Base-by-base conservation (phyloP, 495 filamentous ascomycete genomes). In the Bathelium albidoporum region DNA sequence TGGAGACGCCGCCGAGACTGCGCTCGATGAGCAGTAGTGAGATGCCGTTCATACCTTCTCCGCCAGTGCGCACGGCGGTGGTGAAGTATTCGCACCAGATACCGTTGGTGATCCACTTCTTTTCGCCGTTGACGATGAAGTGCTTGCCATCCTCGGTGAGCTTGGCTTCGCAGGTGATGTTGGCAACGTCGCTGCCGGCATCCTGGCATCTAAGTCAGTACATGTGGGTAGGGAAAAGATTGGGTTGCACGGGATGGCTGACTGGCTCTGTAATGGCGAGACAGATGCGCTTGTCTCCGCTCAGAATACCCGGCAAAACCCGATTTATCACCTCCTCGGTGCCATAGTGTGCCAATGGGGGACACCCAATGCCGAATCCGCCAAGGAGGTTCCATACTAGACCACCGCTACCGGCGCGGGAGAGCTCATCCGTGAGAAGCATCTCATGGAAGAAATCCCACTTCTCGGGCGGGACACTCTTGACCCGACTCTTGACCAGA, bases 51-150 rank as follows among this genome's bases (percentile, higher is more conserved):
- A 96, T 97, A 43, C 94, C 94, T 73, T 73, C 66, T 32, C 78
- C 80, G 59, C 93, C 91, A 1, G 94, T 98, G 63, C 94, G 89
- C 36, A 98, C 94, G 45, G 94, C 94, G 36, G 88, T 90, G 60
- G 94, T 97, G 81, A 98, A 98, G 78, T 97, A 98, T 73, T 98
- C 94, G 62, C 81, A 83, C 89, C 89, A 97, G 65, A 96, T 83
- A 69, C 94, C 94, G 79, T 98, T 97, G 71, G 93, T 97, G 76
- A 98, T 98, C 94, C 94, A 97, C 77, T 98, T 98, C 86, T 98
- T 97, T 83, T 97, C 94, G 45, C 94, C 94, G 73, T 97, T 98
- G 75, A 98, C 94, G 64, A 98, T 97, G 75, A 95, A 98, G 75
- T 97, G 90, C 81, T 97, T 98, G 71, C 94, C 94, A 72, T 97